phyloP scores from a whole-genome alignment of 169 alveolate genomes.

The Plasmodium sp. region DNA sequence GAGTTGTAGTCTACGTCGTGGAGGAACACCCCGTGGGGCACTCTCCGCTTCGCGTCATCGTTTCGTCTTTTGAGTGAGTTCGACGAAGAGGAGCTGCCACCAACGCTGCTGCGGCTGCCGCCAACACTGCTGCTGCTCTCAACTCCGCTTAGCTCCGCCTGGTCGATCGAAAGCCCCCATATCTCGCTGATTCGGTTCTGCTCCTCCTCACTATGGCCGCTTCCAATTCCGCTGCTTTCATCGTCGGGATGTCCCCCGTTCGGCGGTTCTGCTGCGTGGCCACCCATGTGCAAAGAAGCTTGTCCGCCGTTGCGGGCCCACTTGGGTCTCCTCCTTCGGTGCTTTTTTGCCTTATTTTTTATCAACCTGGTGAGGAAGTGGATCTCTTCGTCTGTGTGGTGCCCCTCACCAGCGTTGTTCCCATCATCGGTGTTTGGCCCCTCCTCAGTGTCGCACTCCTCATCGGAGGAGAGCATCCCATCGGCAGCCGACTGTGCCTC shows the following conservation, averaged over 20 bases:
- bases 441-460: background rate
- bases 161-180: constrained; percentile 48
- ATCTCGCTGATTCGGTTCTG: background rate
- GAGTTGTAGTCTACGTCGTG: background rate
- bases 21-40: background rate
- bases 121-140: background rate
- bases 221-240: background rate
- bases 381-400: constrained; percentile 11
- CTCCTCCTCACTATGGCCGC: background rate
- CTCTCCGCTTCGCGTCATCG: background rate
- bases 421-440: background rate
- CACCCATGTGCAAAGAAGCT: background rate
- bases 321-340: background rate
- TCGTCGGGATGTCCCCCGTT: background rate
- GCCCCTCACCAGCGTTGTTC: background rate
- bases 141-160: background rate
- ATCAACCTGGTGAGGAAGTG: background rate
- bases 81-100: background rate
- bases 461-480: background rate
- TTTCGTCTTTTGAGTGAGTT: background rate
- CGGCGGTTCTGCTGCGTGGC: background rate
- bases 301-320: background rate
- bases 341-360: constrained; percentile 12
- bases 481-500: background rate
- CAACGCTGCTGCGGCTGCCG: background rate